These are phyloP conservation scores for Mycena venus DNA, from an alignment of 768 basidiomycete species.

Conservation along the genomic window DNA sequence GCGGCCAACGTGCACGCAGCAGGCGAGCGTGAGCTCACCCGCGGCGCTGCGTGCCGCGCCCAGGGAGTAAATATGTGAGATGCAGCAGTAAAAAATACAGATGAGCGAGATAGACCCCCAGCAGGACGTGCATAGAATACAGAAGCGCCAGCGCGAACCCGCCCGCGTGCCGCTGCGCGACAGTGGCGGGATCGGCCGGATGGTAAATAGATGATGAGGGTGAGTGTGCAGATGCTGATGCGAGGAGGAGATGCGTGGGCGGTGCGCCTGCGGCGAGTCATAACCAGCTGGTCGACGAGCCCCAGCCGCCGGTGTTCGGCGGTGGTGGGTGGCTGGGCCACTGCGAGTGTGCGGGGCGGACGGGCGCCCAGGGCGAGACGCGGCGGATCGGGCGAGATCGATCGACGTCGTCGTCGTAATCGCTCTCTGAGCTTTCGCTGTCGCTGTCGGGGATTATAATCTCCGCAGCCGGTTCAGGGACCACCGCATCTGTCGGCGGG, in stretches of 20 bases:
- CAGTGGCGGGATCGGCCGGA: slow-evolving; percentile 11
- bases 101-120: slow-evolving; percentile 59
- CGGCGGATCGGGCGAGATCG: slow-evolving; percentile 42
- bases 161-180: slow-evolving; percentile 46
- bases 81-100: slow-evolving; percentile 57
- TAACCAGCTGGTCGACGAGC: slow-evolving; percentile 21
- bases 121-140: slow-evolving; percentile 39
- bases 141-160: slow-evolving; percentile 51
- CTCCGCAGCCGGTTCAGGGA: not conserved
- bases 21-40: not conserved
- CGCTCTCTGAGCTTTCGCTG: slow-evolving; percentile 45
- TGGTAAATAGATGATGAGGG: slow-evolving; percentile 9
- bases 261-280: slow-evolving; percentile 10
- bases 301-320: not conserved
- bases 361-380: slow-evolving; percentile 44
- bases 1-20: not conserved
- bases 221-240: not conserved
- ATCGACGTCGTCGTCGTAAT: slow-evolving; percentile 55
- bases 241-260: not conserved
- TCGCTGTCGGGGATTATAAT: slow-evolving; percentile 12
- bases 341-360: slow-evolving; percentile 19
- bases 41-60: slow-evolving; percentile 17
- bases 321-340: slow-evolving; percentile 23
- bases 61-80: slow-evolving; percentile 38
- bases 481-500: not conserved